These are phyloP conservation scores for Coffea humblotiana DNA, from an alignment of 305 asterid species.

Conservation along the genomic window DNA sequence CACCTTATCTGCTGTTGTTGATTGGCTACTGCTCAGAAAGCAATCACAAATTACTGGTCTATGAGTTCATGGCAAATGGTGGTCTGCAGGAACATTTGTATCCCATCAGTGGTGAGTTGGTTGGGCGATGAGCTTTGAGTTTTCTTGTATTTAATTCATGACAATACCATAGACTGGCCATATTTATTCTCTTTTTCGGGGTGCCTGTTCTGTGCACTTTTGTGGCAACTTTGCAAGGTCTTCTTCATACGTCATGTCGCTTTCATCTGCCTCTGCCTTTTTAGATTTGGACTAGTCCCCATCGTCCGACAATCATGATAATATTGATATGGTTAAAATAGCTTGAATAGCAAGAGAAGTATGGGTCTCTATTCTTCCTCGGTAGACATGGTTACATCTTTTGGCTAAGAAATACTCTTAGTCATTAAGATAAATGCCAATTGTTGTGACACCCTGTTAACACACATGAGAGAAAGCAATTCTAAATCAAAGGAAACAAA, in stretches of 20 bases:
- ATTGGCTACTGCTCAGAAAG: constrained; percentile 73
- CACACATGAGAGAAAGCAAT: not conserved
- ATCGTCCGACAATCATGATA: not conserved
- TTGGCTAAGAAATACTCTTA: not conserved
- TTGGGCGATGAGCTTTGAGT: not conserved
- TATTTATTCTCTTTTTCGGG: no score
- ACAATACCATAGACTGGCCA: not conserved
- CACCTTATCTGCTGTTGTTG: constrained; percentile 65
- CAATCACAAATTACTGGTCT: constrained; percentile 68
- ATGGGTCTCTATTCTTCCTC: not conserved
- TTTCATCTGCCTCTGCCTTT: not conserved
- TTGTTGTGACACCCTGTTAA: not conserved
- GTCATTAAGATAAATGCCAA: not conserved
- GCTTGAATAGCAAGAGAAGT: not conserved
- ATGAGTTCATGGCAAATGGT: constrained; percentile 89
- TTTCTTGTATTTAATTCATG: not conserved
- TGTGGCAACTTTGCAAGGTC: not conserved
- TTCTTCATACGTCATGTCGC: not conserved
- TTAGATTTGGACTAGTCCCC: not conserved
- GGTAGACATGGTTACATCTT: no score
- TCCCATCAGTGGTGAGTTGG: constrained; percentile 52
- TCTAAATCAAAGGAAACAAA: not conserved
- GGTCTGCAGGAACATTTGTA: constrained; percentile 89
- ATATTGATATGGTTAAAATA: not conserved
- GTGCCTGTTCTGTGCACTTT: no score